phyloP scores from a whole-genome alignment of 805 yeast genomes.

The Starmerella powellii region DNA sequence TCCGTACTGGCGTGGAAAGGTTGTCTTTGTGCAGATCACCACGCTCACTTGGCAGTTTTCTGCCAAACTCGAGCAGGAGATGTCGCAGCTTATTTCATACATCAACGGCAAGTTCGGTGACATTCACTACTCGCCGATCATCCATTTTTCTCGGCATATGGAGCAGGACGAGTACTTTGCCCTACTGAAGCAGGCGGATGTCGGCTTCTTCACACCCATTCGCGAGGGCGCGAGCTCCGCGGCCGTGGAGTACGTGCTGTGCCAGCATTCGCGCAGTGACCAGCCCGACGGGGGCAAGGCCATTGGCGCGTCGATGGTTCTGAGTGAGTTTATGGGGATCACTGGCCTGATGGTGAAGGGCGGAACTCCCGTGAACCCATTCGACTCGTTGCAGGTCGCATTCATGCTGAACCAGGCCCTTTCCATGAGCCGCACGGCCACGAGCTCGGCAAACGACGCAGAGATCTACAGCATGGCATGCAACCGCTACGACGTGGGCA shows the following conservation, averaged over 20 bases:
- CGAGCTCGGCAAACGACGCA: conserved; percentile 12
- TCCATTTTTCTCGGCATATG: conserved; percentile 83
- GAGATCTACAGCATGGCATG: conserved; percentile 50
- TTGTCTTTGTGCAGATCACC: conserved; percentile 83
- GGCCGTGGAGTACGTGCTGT: conserved; percentile 78
- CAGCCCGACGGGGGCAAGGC: conserved; percentile 5
- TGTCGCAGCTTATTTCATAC: conserved; percentile 64
- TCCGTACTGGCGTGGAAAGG: conserved; percentile 83
- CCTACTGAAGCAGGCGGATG: conserved; percentile 73
- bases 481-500: conserved; percentile 53
- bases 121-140: conserved; percentile 73
- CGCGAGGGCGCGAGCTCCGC: conserved; percentile 97
- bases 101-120: conserved; percentile 80
- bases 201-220: conserved; percentile 77
- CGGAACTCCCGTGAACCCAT: conserved; percentile 77
- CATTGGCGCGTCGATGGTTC: conserved; percentile 46
- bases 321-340: conserved; percentile 91
- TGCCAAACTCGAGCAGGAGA: conserved; percentile 63
- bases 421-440: conserved; percentile 31
- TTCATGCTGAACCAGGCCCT: conserved; percentile 64
- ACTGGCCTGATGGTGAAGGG: conserved; percentile 36
- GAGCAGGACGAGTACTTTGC: conserved; percentile 84
- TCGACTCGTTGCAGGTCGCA: conserved; percentile 93
- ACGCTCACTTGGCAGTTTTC: conserved; percentile 57
- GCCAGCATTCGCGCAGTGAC: conserved; percentile 37